Conservation (phyloP, 805 yeast species). For the Schizosaccharomyces lindneri region DNA sequence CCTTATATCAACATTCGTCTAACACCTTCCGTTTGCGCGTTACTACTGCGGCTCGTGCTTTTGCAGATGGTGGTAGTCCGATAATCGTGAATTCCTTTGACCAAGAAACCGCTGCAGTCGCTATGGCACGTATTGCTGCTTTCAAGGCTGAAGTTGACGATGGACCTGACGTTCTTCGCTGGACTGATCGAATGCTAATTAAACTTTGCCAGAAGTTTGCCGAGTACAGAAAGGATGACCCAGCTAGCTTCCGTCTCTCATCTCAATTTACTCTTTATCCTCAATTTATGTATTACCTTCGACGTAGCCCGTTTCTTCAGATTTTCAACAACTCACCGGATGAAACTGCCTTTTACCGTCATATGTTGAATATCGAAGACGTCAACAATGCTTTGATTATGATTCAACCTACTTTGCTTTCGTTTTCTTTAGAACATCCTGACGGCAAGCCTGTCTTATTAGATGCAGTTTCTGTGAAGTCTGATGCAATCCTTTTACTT, state of each 20-base stretch:
- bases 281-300: constrained; percentile 81
- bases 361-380: constrained; percentile 73
- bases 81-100: constrained; percentile 49
- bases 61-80: constrained; percentile 31
- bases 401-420: constrained; percentile 91
- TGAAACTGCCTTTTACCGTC: constrained; percentile 93
- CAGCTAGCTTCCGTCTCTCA: constrained; percentile 55
- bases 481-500: constrained; percentile 61
- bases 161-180: constrained; percentile 75
- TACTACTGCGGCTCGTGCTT: constrained; percentile 45
- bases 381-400: constrained; percentile 77
- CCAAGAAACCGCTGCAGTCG: constrained; percentile 93
- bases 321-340: constrained; percentile 96
- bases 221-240: constrained; percentile 71
- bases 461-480: constrained; percentile 78
- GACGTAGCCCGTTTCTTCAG: constrained; percentile 87
- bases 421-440: constrained; percentile 61
- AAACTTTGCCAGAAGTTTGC: constrained; percentile 81
- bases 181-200: constrained; percentile 84
- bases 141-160: constrained; percentile 62
- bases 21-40: constrained; percentile 77
- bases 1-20: constrained; percentile 84
- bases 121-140: constrained; percentile 77
- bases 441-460: constrained; percentile 63
- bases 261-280: constrained; percentile 75